phyloP scores from a whole-genome alignment of 768 basidiomycete genomes.

The Tulasnella sp. region DNA sequence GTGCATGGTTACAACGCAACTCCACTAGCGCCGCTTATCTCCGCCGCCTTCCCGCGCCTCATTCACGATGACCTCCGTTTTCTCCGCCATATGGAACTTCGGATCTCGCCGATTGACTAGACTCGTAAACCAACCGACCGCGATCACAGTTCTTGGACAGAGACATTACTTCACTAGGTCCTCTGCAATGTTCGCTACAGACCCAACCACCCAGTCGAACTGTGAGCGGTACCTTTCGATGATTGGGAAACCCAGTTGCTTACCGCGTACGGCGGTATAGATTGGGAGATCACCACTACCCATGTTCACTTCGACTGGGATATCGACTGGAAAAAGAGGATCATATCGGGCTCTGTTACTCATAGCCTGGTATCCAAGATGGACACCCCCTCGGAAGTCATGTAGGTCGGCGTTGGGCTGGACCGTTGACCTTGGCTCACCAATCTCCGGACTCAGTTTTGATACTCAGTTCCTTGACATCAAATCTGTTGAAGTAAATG shows the following conservation, averaged over 20 bases:
- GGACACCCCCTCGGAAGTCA: slow-evolving; percentile 42
- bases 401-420: slow-evolving; percentile 34
- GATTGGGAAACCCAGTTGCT: background rate
- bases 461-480: slow-evolving; percentile 67
- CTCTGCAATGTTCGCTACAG: slow-evolving; percentile 21
- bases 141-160: background rate
- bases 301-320: slow-evolving; percentile 68
- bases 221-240: slow-evolving; percentile 21
- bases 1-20: background rate
- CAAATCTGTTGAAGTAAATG: slow-evolving; percentile 40
- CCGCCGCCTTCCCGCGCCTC: background rate
- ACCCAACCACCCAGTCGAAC: slow-evolving; percentile 75
- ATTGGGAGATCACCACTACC: slow-evolving; percentile 48
- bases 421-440: background rate
- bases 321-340: slow-evolving; percentile 55
- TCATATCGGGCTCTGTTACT: slow-evolving; percentile 51
- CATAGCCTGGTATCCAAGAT: slow-evolving; percentile 48
- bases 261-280: background rate
- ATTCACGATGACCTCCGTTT: background rate
- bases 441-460: slow-evolving; percentile 35
- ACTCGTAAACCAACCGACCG: background rate
- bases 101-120: background rate
- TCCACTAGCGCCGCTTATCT: background rate
- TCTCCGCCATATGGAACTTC: background rate
- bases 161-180: background rate